Evolutionary conservation across 2,329 filamentous ascomycete species (phyloP).

Genomic region (Neophaeococcomyces mojaviensis): DNA sequence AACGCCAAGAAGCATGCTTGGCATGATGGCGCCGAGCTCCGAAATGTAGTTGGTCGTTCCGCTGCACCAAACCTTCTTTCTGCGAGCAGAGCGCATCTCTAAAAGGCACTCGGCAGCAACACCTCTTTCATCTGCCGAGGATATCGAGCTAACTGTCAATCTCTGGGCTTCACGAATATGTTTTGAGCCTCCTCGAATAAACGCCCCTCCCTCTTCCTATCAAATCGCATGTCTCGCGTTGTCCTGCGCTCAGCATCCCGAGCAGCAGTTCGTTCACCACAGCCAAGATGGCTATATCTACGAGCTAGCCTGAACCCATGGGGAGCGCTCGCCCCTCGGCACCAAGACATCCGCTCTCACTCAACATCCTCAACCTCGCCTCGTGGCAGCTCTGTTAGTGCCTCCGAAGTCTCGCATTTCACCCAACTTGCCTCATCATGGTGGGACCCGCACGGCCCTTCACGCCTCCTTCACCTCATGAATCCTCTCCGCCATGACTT

Average conservation of each 20-base stretch:
- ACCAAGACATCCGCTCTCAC: neutral
- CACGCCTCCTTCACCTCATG: constrained; percentile 90
- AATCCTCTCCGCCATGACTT: constrained; percentile 94
- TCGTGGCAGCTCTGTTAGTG: constrained; percentile 65
- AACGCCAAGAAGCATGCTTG: no score
- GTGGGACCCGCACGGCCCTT: constrained; percentile 95
- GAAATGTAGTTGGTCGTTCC: no score
- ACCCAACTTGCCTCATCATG: constrained; percentile 84
- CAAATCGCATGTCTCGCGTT: constrained; percentile 1
- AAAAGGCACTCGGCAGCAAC: no score
- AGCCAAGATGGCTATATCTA: neutral
- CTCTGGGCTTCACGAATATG: neutral
- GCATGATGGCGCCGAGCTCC: no score
- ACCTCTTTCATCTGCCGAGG: no score
- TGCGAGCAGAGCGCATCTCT: no score
- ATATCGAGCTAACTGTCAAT: no score
- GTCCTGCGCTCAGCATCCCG: neutral
- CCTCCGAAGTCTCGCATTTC: constrained; percentile 88
- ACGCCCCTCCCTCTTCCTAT: neutral
- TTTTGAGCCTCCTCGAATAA: neutral
- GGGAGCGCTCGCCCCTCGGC: no score
- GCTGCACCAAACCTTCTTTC: no score
- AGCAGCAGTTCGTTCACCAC: neutral
- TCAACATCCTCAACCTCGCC: neutral
- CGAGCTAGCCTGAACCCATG: neutral